These are phyloP conservation scores for Spinellus fusiger DNA, from an alignment of 192 early-diverging fungal species.

Conservation along the genomic window DNA sequence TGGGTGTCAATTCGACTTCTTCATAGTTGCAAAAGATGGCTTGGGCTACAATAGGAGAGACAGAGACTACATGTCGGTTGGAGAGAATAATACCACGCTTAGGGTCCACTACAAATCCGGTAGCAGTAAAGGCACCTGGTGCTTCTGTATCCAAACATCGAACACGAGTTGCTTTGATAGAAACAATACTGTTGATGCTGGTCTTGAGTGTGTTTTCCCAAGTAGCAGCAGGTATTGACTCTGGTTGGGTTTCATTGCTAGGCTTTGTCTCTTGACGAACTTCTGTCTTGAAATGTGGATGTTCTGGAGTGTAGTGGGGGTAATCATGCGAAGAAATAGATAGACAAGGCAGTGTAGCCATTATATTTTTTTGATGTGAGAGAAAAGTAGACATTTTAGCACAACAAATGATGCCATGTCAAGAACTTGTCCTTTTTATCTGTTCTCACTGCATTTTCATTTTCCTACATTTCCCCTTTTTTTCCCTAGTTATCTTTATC, in stretches of 20 bases:
- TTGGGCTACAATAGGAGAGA: conserved; percentile 63
- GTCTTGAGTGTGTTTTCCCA: conserved; percentile 68
- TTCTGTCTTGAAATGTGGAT: no score
- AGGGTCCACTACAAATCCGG: conserved; percentile 76
- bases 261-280: background rate
- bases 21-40: conserved; percentile 71
- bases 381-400: no score
- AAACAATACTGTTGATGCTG: conserved; percentile 67
- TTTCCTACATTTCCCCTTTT: no score
- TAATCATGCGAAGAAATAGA: no score
- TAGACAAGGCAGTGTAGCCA: no score
- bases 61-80: conserved; percentile 72
- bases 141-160: conserved; percentile 69
- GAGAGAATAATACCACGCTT: conserved; percentile 67
- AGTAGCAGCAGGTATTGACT: background rate
- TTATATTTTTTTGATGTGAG: no score
- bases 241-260: background rate
- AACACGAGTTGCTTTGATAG: conserved; percentile 68
- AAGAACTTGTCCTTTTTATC: no score
- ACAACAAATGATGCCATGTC: no score
- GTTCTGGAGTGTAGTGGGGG: no score
- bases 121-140: conserved; percentile 59
- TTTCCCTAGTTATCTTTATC: no score
- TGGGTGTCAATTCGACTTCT: conserved; percentile 61
- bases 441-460: no score